These are phyloP conservation scores for Pilatotrama ljubarskyi DNA, from an alignment of 768 basidiomycete genomes.

Conservation along the genomic window DNA sequence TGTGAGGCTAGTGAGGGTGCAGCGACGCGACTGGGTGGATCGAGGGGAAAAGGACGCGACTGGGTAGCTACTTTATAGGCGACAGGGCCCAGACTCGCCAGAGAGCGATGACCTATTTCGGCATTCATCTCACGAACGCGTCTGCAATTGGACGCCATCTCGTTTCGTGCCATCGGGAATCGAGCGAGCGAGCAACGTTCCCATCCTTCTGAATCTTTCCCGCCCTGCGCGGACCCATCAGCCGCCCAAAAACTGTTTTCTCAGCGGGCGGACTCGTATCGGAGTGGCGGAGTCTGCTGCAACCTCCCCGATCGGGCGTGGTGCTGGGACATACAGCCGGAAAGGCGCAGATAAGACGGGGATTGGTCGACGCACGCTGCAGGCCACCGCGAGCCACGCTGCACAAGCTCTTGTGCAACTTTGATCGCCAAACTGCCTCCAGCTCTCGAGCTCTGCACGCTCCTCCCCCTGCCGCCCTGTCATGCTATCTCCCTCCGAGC, in stretches of 20 bases:
- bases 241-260: conserved; percentile 6
- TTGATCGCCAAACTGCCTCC: conserved; percentile 10
- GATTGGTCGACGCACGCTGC: background rate
- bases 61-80: conserved; percentile 32
- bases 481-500: background rate
- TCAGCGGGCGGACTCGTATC: conserved; percentile 1
- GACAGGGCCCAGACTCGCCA: conserved; percentile 24
- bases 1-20: background rate
- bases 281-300: conserved; percentile 5
- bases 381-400: too few relatives aligned
- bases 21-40: conserved; percentile 15
- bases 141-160: conserved; percentile 7
- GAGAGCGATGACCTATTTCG: conserved; percentile 21
- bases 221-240: conserved; percentile 9
- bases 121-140: conserved; percentile 18
- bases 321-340: background rate
- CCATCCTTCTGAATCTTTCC: conserved; percentile 3
- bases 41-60: conserved; percentile 24
- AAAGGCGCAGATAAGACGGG: conserved; percentile 12
- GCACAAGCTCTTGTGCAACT: conserved; percentile 3
- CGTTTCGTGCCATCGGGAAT: conserved; percentile 16
- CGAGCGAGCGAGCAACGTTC: conserved; percentile 5
- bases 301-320: conserved; percentile 14
- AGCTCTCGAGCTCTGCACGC: background rate
- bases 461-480: background rate